Base-by-base conservation (phyloP, 352 stramenopile species). In the Pythium inflatum region DNA sequence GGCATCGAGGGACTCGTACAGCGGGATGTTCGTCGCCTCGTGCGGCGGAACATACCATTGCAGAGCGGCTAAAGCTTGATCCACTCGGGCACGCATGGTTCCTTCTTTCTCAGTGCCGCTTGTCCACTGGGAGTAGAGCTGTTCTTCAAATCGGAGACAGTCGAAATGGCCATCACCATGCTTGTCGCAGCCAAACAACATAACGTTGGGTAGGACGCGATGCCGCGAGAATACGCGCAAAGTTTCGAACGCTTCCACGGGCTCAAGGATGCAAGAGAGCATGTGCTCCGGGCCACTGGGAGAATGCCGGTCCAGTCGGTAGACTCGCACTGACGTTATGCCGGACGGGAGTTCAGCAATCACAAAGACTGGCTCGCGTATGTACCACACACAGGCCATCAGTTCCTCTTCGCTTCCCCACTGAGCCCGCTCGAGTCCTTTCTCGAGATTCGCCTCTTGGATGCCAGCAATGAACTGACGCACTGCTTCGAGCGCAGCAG, bases 391-490 rank as follows among this genome's bases (percentile, higher is more conserved):
- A 36, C 7, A 2, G 24, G n/a, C 36, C 5, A 49, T 36, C 2
- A 62, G 33, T 2, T 48, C 34, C 34, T 49, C 54, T 12, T 62
- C 54, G 3, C 9, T 36, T 20, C 54, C 54, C 54, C 54, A 62
- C 24, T 62, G 54, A 8, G n/a, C 3, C 3, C 22, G 20, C 2
- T 2, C 24, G 33, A 62, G 54, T 5, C 54, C 54, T 12, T 24
- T 3, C 9, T 2, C 11, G 20, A 62, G 4, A 14, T 48, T 36
- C 3, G 36, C 25, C 2, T n/a, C 22, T 18, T 12, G 34, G 22
- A 62, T 40, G 38, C 4, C 55, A 13, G 24, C 13, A 25, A 62
- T 62, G 55, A 62, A 62, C 25, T 40, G 24, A 4, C 40, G 36
- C n/a, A 62, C 33, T 3, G 36, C 36, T 8, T 36, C 8, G 24